A percentile compares a stretch with the other conserved stretches of the same genome.
Conservation (phyloP, 148 eudicot genomes). For the Arbutus unedo region DNA sequence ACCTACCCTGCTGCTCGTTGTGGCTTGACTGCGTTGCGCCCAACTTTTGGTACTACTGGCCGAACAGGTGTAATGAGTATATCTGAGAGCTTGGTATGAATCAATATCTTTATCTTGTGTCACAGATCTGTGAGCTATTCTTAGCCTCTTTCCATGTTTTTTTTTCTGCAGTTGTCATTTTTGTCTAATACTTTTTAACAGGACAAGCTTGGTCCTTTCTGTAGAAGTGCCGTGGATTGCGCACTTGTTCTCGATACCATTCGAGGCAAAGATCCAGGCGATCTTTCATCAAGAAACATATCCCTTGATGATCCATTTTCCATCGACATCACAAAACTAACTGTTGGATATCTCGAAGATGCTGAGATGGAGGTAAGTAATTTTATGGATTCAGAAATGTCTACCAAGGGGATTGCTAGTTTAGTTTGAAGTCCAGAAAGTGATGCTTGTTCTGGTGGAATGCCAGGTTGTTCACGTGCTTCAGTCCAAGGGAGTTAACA, state of each 20-base stretch:
- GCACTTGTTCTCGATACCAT: slow-evolving; percentile 61
- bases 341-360: slow-evolving; percentile 85
- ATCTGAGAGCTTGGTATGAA: slow-evolving; percentile 80
- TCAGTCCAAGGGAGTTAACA: slow-evolving; percentile 74
- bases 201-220: slow-evolving; percentile 94
- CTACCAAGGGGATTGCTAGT: neutral
- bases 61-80: slow-evolving; percentile 91
- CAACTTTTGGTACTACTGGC: slow-evolving; percentile 81
- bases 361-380: slow-evolving; percentile 75
- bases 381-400: neutral
- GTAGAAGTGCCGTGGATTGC: slow-evolving; percentile 86
- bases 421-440: neutral
- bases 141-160: neutral
- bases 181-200: slow-evolving; percentile 19
- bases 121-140: neutral
- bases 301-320: slow-evolving; percentile 66
- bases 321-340: slow-evolving; percentile 70
- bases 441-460: neutral
- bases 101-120: neutral
- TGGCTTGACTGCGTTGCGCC: slow-evolving; percentile 86
- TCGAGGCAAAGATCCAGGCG: slow-evolving; percentile 83
- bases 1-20: slow-evolving; percentile 89
- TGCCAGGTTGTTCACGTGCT: slow-evolving; percentile 71
- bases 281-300: slow-evolving; percentile 65
- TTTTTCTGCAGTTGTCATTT: neutral